Evolutionary conservation across 2,329 filamentous ascomycete genomes (phyloP), one percentile per base, ranked within the genome.

Genomic region (Immersiporthe knoxdaviesiana): DNA sequence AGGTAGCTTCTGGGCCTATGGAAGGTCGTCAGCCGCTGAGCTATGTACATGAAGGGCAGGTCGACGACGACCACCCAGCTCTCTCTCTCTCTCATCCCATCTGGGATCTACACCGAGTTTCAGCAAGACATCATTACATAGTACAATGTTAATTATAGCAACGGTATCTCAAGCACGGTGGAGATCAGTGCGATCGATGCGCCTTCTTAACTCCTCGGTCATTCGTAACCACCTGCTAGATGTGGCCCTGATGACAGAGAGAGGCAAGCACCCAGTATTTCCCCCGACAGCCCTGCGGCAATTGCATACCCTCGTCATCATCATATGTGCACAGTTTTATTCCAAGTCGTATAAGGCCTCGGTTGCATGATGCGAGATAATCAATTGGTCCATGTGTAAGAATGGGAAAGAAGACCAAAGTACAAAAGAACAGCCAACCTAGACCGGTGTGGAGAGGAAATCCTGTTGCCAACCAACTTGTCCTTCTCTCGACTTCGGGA

Each of bases 1-100:
- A 67, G 67, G 67, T 69, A 71, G 67, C 70, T 71, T 37, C 32
- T 37, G 59, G 24, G 37, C 52, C 8, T 35, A 32, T 54, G 44
- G 47, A 37, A 52, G 65, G 24, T 54, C 39, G 59, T 37, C 59
- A 44, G 59, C 59, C 59, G 59, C 11, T 27, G n/a, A n/a, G n/a
- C n/a, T n/a, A n/a, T n/a, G 21, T 32, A 39, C 44, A 54, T 30
- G 58, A 39, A 41, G 12, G 39, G n/a, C 52, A 56, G 24, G 52
- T 56, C 52, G 24, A 18, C 52, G 44, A 47, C 21, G 21, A 11
- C 47, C 50, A 54, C n/a, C 59, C 11, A 12, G 37, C 58, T n/a
- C n/a, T n/a, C n/a, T n/a, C n/a, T n/a, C n/a, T n/a, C n/a, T n/a
- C n/a, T 60, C 32, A 37, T 41, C 18, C 21, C 24, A 39, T 39